These are phyloP conservation scores for Globisporangium paddicum DNA, from an alignment of 352 stramenopile species.

Conservation along the genomic window DNA sequence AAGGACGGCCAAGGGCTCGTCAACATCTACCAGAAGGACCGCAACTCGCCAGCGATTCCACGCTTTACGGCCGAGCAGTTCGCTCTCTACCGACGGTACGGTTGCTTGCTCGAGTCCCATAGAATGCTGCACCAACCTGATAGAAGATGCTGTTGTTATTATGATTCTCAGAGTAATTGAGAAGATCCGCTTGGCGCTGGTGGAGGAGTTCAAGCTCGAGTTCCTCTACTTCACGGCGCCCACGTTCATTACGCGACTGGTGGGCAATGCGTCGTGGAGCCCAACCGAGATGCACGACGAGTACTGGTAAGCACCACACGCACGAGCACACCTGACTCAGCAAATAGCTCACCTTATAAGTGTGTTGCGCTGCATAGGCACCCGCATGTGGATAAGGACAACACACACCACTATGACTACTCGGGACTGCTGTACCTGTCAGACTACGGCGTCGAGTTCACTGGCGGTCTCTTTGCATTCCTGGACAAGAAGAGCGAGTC, in stretches of 20 bases:
- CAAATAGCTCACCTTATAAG: not conserved
- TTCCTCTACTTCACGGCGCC: conserved; percentile 90
- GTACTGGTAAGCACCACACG: conserved; percentile 62
- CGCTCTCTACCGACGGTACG: conserved; percentile 68
- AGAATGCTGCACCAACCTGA: not conserved
- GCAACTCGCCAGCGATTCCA: conserved; percentile 31
- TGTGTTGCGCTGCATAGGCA: conserved; percentile 33
- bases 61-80: conserved; percentile 84
- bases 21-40: conserved; percentile 84
- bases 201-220: conserved; percentile 75
- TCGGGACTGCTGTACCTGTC: conserved; percentile 88
- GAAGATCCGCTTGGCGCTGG: conserved; percentile 69
- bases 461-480: conserved; percentile 87
- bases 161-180: conserved; percentile 43
- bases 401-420: conserved; percentile 93
- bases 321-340: too few species aligned
- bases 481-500: conserved; percentile 72
- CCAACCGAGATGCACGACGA: conserved; percentile 87
- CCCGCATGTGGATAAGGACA: conserved; percentile 90
- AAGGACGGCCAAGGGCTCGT: conserved; percentile 82
- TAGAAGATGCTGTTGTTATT: not conserved
- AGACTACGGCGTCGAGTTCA: conserved; percentile 83
- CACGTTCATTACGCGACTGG: conserved; percentile 90
- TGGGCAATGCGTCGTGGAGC: conserved; percentile 80
- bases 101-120: not conserved